phyloP scores from a whole-genome alignment of 2,329 filamentous ascomycete species.

The Podosphaera fusca region DNA sequence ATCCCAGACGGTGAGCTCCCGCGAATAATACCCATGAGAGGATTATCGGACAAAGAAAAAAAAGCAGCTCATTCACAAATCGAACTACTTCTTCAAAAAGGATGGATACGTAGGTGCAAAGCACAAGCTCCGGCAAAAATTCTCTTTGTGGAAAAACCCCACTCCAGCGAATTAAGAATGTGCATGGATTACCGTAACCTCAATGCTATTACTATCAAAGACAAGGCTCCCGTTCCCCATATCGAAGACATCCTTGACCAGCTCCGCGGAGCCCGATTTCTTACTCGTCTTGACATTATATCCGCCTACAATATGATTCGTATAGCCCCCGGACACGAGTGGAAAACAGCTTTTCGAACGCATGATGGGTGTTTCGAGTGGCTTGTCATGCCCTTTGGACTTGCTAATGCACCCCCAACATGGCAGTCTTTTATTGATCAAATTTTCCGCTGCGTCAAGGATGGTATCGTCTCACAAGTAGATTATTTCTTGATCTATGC shows the following conservation, averaged over 20 bases:
- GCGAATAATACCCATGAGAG: neutral
- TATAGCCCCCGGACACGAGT: neutral
- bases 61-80: neutral
- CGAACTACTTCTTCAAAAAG: neutral
- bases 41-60: neutral
- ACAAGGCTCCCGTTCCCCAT: neutral
- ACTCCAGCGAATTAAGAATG: neutral
- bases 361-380: neutral
- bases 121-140: neutral
- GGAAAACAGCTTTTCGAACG: neutral
- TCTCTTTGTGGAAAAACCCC: neutral
- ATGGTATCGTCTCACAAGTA: neutral
- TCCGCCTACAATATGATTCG: constrained; percentile 1
- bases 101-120: neutral
- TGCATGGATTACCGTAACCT: neutral
- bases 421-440: neutral
- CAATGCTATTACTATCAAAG: neutral
- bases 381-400: neutral
- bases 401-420: neutral
- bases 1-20: neutral
- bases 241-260: neutral
- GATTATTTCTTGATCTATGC: neutral
- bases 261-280: neutral
- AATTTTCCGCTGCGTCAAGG: neutral
- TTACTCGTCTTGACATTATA: neutral